Conservation (phyloP, 2,329 filamentous ascomycete genomes). For the Pseudogymnoascus sp. region DNA sequence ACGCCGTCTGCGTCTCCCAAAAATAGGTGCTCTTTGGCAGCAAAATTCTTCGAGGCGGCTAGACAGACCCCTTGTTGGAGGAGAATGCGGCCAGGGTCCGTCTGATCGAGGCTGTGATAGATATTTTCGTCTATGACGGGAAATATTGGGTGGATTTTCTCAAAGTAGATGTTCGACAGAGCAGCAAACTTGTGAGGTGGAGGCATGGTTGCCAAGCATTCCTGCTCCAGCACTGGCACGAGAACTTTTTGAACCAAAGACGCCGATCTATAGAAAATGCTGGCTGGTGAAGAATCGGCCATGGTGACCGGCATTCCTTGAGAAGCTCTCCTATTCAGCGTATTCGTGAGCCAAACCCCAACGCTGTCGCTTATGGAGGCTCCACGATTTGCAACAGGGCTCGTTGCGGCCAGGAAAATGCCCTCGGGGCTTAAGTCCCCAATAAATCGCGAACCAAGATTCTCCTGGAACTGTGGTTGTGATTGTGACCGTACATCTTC, state of each 20-base stretch:
- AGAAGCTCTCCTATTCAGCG: too few species aligned
- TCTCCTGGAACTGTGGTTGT: slow-evolving; percentile 17
- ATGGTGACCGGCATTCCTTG: too few species aligned
- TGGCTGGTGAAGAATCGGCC: too few species aligned
- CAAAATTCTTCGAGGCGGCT: slow-evolving; percentile 44
- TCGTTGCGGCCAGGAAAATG: slow-evolving; percentile 50
- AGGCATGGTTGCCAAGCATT: slow-evolving; percentile 39
- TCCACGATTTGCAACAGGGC: slow-evolving; percentile 31
- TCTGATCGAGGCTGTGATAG: slow-evolving; percentile 17
- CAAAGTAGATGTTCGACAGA: slow-evolving; percentile 40
- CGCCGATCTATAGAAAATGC: slow-evolving; percentile 8
- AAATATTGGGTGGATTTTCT: slow-evolving; percentile 49
- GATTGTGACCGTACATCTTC: slow-evolving; percentile 10
- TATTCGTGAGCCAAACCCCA: too few species aligned
- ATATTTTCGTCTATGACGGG: slow-evolving; percentile 39
- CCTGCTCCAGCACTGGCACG: slow-evolving; percentile 21
- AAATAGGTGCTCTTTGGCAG: slow-evolving; percentile 37
- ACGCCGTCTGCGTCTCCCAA: slow-evolving; percentile 12
- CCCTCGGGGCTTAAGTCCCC: slow-evolving; percentile 54
- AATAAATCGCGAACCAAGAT: slow-evolving; percentile 40
- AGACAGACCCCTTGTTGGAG: slow-evolving; percentile 47
- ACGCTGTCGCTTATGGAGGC: slow-evolving; percentile 11
- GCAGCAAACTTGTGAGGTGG: slow-evolving; percentile 39
- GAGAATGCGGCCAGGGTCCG: slow-evolving; percentile 34
- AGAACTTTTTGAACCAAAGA: slow-evolving; percentile 19